Evolutionary conservation across 768 basidiomycete genomes (phyloP).

Genomic region (Tremella yokohamensis): DNA sequence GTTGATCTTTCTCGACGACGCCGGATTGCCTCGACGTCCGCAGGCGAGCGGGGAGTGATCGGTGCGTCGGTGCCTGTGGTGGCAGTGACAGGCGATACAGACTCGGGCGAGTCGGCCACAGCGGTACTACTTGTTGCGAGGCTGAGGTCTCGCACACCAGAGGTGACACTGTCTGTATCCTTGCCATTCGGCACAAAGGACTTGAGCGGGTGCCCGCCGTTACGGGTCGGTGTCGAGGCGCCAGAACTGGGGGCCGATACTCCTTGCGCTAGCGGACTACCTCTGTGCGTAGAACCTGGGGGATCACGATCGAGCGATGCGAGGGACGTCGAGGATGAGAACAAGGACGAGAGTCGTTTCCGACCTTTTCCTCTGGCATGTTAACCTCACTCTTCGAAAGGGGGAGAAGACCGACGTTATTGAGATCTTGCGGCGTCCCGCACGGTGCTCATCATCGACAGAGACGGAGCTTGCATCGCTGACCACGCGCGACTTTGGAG

Average conservation of each 20-base stretch:
- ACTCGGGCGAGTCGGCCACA: conserved; percentile 22
- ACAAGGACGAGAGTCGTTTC: conserved; percentile 39
- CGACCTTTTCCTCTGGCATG: conserved; percentile 26
- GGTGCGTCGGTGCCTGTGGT: conserved; percentile 1
- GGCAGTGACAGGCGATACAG: conserved; percentile 8
- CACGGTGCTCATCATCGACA: conserved; percentile 9
- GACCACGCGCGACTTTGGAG: conserved; percentile 30
- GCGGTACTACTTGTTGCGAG: conserved; percentile 10
- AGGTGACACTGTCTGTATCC: conserved; percentile 4
- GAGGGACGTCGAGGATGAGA: conserved; percentile 37
- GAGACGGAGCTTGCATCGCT: conserved; percentile 22
- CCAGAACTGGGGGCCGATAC: conserved; percentile 26
- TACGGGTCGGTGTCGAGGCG: conserved; percentile 25
- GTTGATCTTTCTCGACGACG: conserved; percentile 18
- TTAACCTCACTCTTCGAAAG: neutral
- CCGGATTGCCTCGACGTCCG: neutral
- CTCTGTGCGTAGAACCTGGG: conserved; percentile 7
- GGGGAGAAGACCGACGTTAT: conserved; percentile 17
- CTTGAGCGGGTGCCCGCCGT: conserved; percentile 4
- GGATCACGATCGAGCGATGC: conserved; percentile 21
- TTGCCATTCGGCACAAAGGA: conserved; percentile 16
- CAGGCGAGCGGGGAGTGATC: neutral
- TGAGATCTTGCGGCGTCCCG: conserved; percentile 19
- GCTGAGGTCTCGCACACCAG: neutral
- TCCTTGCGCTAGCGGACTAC: conserved; percentile 17